phyloP scores from a whole-genome alignment of 2,329 filamentous ascomycete species.

The Neonectria hederae region DNA sequence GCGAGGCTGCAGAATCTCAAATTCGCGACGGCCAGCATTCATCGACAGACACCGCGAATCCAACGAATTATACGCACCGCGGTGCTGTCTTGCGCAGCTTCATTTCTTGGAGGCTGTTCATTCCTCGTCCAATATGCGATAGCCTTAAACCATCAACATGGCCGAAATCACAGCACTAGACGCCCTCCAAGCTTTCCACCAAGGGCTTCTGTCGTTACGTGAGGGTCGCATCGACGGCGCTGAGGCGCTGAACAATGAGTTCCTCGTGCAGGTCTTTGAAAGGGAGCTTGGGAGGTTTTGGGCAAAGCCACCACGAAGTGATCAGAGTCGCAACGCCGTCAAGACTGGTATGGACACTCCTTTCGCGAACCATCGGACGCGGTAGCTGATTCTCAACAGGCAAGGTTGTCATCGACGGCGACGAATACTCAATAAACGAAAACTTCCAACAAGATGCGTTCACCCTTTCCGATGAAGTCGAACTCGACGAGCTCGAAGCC shows the following conservation, averaged over 20 bases:
- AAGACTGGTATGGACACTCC: conserved; percentile 65
- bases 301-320: conserved; percentile 78
- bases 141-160: conserved; percentile 65
- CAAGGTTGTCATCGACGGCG: conserved; percentile 76
- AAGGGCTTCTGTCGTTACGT: conserved; percentile 81
- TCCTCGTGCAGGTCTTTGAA: conserved; percentile 76
- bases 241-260: conserved; percentile 74
- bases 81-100: conserved; percentile 38
- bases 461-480: conserved; percentile 85
- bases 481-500: conserved; percentile 89
- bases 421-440: conserved; percentile 83
- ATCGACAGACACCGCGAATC: conserved; percentile 36
- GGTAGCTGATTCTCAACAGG: conserved; percentile 59
- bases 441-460: conserved; percentile 86
- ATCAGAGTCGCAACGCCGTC: conserved; percentile 77
- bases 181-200: conserved; percentile 83
- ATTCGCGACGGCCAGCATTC: conserved; percentile 40
- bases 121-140: conserved; percentile 55
- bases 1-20: conserved; percentile 48
- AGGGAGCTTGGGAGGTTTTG: conserved; percentile 76
- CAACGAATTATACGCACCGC: conserved; percentile 36
- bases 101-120: conserved; percentile 31
- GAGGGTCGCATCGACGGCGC: conserved; percentile 70
- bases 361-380: conserved; percentile 12
- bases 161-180: conserved; percentile 77